phyloP scores from a whole-genome alignment of 225 moss, liverwort and hornwort species.

The Lunularia cruciata region DNA sequence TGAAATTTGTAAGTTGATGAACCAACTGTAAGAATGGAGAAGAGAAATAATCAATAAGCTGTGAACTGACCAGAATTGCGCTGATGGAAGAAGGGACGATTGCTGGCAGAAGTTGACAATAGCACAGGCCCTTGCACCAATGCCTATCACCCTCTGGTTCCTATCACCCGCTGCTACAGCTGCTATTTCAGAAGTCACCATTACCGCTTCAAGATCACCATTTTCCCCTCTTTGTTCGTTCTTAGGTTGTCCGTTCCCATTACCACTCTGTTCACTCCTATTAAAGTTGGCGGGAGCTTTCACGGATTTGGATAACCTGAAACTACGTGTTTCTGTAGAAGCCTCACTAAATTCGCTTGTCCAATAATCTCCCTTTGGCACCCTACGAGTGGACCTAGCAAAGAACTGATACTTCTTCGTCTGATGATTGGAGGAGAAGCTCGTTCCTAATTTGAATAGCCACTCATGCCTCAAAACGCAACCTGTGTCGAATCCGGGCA shows the following conservation, averaged over 20 bases:
- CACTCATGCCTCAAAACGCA: constrained; percentile 4
- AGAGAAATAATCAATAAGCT: no score
- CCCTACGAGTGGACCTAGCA: not conserved
- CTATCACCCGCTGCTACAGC: constrained; percentile 11
- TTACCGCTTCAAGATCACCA: constrained; percentile 20
- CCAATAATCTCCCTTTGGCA: constrained; percentile 4
- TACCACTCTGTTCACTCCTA: constrained; percentile 4
- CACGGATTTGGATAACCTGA: constrained; percentile 11
- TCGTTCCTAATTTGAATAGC: not conserved
- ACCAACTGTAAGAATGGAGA: no score
- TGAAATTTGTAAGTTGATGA: no score
- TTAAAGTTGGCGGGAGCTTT: constrained; percentile 28
- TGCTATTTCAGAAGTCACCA: constrained; percentile 2
- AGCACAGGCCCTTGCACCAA: constrained; percentile 38
- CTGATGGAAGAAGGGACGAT: constrained; percentile 43
- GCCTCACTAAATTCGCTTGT: constrained; percentile 31
- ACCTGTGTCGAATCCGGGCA: not conserved
- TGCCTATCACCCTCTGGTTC: constrained; percentile 40
- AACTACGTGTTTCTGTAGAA: constrained; percentile 22
- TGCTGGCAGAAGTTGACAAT: constrained; percentile 44
- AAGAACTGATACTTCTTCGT: constrained; percentile 7
- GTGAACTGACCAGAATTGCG: constrained; percentile 43
- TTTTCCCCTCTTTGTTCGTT: constrained; percentile 23
- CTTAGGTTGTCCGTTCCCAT: constrained; percentile 3
- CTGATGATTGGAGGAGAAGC: not conserved